These are phyloP conservation scores for Pyrenophora graminea DNA, from an alignment of 2,329 filamentous ascomycete genomes.

Conservation along the genomic window DNA sequence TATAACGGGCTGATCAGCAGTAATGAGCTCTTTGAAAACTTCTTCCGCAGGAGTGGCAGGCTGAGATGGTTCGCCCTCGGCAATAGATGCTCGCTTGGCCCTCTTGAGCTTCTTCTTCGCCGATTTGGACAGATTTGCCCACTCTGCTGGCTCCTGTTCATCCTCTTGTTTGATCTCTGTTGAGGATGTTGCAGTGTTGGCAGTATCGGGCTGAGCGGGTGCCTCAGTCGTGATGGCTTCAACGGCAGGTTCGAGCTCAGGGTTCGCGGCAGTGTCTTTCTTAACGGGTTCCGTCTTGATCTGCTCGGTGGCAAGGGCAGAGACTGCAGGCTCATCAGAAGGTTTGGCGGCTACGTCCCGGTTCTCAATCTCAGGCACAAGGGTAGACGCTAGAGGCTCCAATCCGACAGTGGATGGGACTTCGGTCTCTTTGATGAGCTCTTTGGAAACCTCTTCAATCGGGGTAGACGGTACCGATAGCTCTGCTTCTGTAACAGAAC, in stretches of 20 bases:
- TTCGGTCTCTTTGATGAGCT: slow-evolving; percentile 1
- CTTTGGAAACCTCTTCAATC: slow-evolving; percentile 5
- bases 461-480: slow-evolving; percentile 6
- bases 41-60: slow-evolving; percentile 16
- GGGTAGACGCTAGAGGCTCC: neutral
- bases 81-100: slow-evolving; percentile 26
- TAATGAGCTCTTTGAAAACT: slow-evolving; percentile 2
- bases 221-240: neutral
- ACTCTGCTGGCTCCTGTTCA: slow-evolving; percentile 14
- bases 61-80: slow-evolving; percentile 17
- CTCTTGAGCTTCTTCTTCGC: slow-evolving; percentile 39
- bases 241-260: neutral
- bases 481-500: slow-evolving; percentile 15
- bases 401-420: neutral
- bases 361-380: neutral
- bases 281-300: slow-evolving; percentile 33
- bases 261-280: slow-evolving; percentile 25
- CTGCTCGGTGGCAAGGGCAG: neutral
- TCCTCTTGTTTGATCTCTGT: slow-evolving; percentile 2
- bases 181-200: neutral
- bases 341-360: neutral
- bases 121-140: slow-evolving; percentile 28
- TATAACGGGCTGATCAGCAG: slow-evolving; percentile 2
- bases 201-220: neutral
- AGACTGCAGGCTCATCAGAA: neutral